Evolutionary conservation across 768 basidiomycete genomes (phyloP), one percentile per base, ranked within the genome.

Genomic region (Lentinula boryana): DNA sequence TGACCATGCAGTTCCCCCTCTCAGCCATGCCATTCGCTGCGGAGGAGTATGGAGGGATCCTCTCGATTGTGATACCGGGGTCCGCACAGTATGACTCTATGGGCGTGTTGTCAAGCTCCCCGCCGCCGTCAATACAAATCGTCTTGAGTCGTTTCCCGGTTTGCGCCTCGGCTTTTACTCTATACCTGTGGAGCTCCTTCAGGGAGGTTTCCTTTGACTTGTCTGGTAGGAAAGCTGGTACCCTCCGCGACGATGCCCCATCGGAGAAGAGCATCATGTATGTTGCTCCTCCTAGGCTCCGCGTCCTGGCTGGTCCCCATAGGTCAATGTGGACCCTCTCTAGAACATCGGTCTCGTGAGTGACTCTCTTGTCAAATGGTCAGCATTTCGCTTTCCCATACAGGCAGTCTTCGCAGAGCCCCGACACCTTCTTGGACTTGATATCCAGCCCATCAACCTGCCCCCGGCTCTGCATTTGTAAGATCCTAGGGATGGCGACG

Each of bases 341-440:
- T 0, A 69, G 64, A 0, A 62, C 41, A 7, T 67, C 62, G 0
- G 27, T 61, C 54, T 70, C 67, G 6, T 58, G 64, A 0, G 21
- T 38, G 0, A 66, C 60, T 3, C 40, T 61, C 6, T 63, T 64
- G 36, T 72, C 67, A 38, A 67, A 74, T 16, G 68, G 71, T 5
- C 63, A 43, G 0, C 27, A 4, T 0, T 62, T 58, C 10, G 70
- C 68, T 53, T 71, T 69, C 13, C 68, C 66, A 36, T 66, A 67
- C 0, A 71, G 63, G 58, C 73, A 73, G 52, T 69, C 67, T n/a
- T 71, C 62, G 46, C 71, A 72, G 10, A 58, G 5, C 0, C 16
- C 33, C 12, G 1, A 1, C 16, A 52, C 32, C 3, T 3, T 35
- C 0, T 18, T 52, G 5, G 51, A 53, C 2, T 32, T 59, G n/a